Percentiles rank a stretch among this genome's conserved stretches.
Evolutionary conservation across 805 yeast genomes (phyloP).

Genomic region (Lipomyces mesembrius): DNA sequence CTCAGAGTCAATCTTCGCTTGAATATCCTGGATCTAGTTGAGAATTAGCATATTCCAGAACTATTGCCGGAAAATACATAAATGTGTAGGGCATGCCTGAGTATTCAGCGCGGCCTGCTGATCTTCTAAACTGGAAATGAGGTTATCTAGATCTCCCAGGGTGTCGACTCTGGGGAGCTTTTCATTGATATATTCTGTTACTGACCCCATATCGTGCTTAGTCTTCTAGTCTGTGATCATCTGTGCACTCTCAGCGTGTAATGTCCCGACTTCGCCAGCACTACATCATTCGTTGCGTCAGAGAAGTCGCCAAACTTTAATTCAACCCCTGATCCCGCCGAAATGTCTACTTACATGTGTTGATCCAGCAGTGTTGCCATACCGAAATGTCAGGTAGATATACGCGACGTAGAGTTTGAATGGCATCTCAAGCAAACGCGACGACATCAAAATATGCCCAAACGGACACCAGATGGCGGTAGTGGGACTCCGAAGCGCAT

Average conservation of each 20-base stretch:
- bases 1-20: constrained; percentile 18
- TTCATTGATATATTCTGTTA: constrained; percentile 29
- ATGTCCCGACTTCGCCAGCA: too few species aligned
- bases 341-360: neutral
- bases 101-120: constrained; percentile 15
- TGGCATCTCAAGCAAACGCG: neutral
- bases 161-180: constrained; percentile 22
- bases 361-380: neutral
- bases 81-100: constrained; percentile 11
- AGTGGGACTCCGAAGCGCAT: neutral
- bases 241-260: neutral
- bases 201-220: constrained; percentile 15
- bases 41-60: neutral
- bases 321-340: neutral
- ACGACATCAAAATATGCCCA: neutral
- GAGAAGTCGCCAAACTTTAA: neutral
- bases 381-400: neutral
- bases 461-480: neutral
- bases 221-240: neutral
- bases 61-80: neutral
- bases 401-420: neutral
- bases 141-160: constrained; percentile 23
- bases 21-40: constrained; percentile 21
- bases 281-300: too few species aligned
- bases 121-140: constrained; percentile 29